Base-by-base conservation (phyloP, 2,329 filamentous ascomycete species). In the Penicillium sp. region DNA sequence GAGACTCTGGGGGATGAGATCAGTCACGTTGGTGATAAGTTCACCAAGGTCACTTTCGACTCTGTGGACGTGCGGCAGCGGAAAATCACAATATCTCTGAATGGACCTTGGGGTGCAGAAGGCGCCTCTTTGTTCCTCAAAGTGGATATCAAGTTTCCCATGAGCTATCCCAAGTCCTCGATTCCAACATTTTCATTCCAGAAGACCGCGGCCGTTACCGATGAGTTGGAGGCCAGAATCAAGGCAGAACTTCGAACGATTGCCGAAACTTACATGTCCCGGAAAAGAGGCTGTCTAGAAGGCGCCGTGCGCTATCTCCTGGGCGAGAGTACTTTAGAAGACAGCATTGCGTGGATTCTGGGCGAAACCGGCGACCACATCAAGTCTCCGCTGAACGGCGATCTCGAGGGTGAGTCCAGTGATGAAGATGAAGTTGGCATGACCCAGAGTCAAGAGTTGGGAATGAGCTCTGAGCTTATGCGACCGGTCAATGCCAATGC, bases 321-420 rank as follows among this genome's bases (percentile, higher is more conserved):
- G 24, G 79, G 80, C 6, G 80, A 83, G 59, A 74, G 76, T 46
- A 72, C 68, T 44, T 66, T 84, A 4, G 75, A 83, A 50, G 79
- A 84, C 32, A 80, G 76, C 49, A 70, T 80, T 22, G 64, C 66
- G 46, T 74, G 66, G 67, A 69, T 71, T 39, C 69, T 74, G 37
- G 79, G 84, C 9, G 77, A 82, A 54, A 83, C 86, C 54, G 66
- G 82, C 6, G 58, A 71, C 54, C 66, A 70, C 50, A 54, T 74
- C 43, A 71, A 75, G 51, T 68, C 70, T 36, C 66, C 72, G 11
- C 53, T 69, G 46, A 64, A 72, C 40, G 64, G 64, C 14, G 62
- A 63, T 38, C 45, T 74, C 29, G 72, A 68, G 24, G 86, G 87
- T 47, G 88, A 87, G 55, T 96, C 89, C 3, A 94, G 87, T 58